phyloP scores from a whole-genome alignment of 163 green algal genomes.

The Scenedesmus sp. region DNA sequence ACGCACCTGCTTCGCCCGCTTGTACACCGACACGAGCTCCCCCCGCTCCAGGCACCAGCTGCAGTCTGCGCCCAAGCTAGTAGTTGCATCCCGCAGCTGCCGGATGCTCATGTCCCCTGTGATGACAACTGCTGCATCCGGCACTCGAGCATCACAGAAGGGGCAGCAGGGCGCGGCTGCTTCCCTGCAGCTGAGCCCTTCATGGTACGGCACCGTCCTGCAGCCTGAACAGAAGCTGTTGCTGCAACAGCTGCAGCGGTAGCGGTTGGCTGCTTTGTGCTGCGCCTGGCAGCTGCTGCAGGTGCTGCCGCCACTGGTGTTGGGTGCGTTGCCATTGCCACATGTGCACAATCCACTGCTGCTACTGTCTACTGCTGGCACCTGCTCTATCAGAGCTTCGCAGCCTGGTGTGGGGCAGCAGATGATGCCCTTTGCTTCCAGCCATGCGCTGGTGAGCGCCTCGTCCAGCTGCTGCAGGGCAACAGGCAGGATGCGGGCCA shows the following conservation, averaged over 20 bases:
- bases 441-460: conserved; percentile 31
- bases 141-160: conserved; percentile 45
- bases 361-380: conserved; percentile 12
- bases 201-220: conserved; percentile 46
- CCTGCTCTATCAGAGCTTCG: conserved; percentile 34
- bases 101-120: neutral
- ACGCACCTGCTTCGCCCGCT: conserved; percentile 26
- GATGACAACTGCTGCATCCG: conserved; percentile 23
- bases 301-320: neutral
- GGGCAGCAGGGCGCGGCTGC: conserved; percentile 40
- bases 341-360: neutral
- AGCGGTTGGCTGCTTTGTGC: conserved; percentile 43
- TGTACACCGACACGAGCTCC: conserved; percentile 40
- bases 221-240: conserved; percentile 55
- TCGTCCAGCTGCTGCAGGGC: conserved; percentile 35
- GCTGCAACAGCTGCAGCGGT: conserved; percentile 47
- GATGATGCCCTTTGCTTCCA: conserved; percentile 36
- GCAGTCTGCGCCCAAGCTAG: neutral
- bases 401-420: conserved; percentile 17
- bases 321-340: conserved; percentile 11
- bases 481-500: conserved; percentile 1
- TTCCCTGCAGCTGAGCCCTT: conserved; percentile 45
- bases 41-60: conserved; percentile 58
- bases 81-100: conserved; percentile 13
- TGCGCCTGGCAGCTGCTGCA: conserved; percentile 15